Conservation (phyloP, 306 rosid species). For the Comarum palustre region DNA sequence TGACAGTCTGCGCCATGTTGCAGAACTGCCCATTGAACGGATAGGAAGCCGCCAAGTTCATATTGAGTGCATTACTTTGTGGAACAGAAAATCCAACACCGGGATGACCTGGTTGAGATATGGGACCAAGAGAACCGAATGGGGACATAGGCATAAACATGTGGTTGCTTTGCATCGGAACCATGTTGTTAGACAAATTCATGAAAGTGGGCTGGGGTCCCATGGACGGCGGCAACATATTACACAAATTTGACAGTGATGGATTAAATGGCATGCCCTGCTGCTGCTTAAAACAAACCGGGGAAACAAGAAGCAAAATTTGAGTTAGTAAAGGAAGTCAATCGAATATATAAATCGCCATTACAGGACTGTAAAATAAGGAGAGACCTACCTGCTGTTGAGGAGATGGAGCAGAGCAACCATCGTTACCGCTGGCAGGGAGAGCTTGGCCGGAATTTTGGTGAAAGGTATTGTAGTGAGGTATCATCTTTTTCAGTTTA, state of each 20-base stretch:
- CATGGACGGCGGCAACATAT: conserved; percentile 27
- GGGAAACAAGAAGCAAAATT: not conserved
- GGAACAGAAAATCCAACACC: conserved; percentile 39
- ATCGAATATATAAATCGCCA: not conserved
- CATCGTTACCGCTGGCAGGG: not conserved
- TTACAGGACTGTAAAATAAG: not conserved
- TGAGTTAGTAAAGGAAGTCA: not conserved
- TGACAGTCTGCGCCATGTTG: conserved; percentile 39
- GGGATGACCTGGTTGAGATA: conserved; percentile 35
- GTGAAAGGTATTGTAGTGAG: conserved; percentile 17
- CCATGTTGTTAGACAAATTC: conserved; percentile 33
- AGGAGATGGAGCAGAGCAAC: conserved; percentile 9
- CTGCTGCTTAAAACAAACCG: not conserved
- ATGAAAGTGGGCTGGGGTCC: conserved; percentile 37
- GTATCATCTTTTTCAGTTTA: conserved; percentile 5
- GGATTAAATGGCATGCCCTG: conserved; percentile 21
- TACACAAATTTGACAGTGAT: conserved; percentile 7
- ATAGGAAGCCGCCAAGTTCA: conserved; percentile 36
- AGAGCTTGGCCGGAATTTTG: conserved; percentile 8
- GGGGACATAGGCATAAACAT: conserved; percentile 43
- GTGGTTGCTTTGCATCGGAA: conserved; percentile 44
- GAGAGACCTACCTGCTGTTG: conserved; percentile 11
- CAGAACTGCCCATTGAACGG: conserved; percentile 43
- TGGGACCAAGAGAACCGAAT: conserved; percentile 32
- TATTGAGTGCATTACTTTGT: conserved; percentile 36